phyloP scores from a whole-genome alignment of 257 asterid species.

The Thymus quinquecostatus region DNA sequence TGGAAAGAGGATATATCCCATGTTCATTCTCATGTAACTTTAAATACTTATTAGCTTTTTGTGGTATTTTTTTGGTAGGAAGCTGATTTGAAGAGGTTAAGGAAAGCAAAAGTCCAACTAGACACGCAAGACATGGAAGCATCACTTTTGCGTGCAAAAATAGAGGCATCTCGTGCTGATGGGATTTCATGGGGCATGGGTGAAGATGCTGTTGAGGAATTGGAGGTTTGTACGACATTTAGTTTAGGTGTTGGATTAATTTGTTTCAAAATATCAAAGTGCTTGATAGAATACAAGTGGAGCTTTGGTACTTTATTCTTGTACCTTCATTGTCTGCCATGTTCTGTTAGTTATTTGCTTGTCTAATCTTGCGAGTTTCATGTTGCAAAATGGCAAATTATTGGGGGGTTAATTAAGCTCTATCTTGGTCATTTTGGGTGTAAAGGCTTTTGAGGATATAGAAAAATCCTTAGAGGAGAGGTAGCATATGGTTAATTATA shows the following conservation, averaged over 20 bases:
- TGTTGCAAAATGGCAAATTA: background rate
- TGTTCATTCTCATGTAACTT: slow-evolving; percentile 3
- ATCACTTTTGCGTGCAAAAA: slow-evolving; percentile 84
- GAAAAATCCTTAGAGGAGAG: background rate
- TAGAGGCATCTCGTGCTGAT: slow-evolving; percentile 86
- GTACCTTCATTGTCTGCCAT: background rate
- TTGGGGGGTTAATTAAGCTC: background rate
- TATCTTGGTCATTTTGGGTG: background rate
- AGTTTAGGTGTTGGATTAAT: slow-evolving; percentile 16
- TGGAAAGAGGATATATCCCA: slow-evolving; percentile 11
- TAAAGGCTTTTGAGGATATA: background rate
- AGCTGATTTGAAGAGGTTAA: slow-evolving; percentile 72
- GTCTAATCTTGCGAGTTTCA: background rate
- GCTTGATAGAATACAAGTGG: slow-evolving; percentile 14
- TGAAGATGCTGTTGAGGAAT: slow-evolving; percentile 96
- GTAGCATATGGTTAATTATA: background rate
- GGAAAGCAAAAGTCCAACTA: slow-evolving; percentile 62
- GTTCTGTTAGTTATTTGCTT: background rate
- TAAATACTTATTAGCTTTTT: background rate
- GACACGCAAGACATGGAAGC: slow-evolving; percentile 92
- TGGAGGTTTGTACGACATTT: slow-evolving; percentile 60
- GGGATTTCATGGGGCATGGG: slow-evolving; percentile 99
- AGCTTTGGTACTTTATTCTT: background rate
- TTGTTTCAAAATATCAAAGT: slow-evolving; percentile 13
- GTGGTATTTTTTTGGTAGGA: slow-evolving; percentile 61